Base-by-base conservation (phyloP, 2,329 filamentous ascomycete species). In the Colletotrichum sp. region DNA sequence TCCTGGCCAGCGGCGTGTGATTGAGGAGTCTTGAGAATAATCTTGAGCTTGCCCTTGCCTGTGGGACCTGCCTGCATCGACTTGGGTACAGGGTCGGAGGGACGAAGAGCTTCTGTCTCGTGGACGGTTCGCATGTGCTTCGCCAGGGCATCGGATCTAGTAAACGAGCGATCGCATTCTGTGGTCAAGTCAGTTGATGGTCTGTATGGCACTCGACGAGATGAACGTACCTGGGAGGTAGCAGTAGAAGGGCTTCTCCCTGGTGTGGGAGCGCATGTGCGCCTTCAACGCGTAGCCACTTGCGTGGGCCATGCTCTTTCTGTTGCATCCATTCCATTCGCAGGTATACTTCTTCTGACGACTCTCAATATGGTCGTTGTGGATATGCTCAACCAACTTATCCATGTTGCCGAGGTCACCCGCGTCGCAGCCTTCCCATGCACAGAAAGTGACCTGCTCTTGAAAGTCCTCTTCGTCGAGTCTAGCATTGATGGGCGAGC, bases 71-170 rank as follows among this genome's bases (percentile, higher is more conserved):
- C 82, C 79, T 92, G 91, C 87, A 92, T 90, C 74, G 92, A 92
- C 83, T 95, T 94, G 26, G 93, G 92, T 15, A 95, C 91, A 3
- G 94, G 92, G 82, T 96, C 93, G 18, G 92, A 93, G 6, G 95
- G 94, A n/a, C 95, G 93, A 26, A 98, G 89, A 18, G 95, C 94
- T 86, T 99, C 97, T 5, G 96, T 98, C 84, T 99, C 97, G 87
- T 99, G 97, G 48, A 99, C 96, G 18, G 97, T 99, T 80, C 97
- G 94, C 95, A 99, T 99, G 84, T 99, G 97, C 85, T 99, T 99
- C 3, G 96, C 96, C 0, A 99, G 90, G 15, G 97, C 97, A 81
- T 99, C 97, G 28, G 96, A 98, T 78, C 97, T 91, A 4, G 97
- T 99, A 81, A 99, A 99, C 36, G 96, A 96, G 77, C 96, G 94